Base-by-base conservation (phyloP, 495 filamentous ascomycete genomes). In the Pyronema omphalodes region DNA sequence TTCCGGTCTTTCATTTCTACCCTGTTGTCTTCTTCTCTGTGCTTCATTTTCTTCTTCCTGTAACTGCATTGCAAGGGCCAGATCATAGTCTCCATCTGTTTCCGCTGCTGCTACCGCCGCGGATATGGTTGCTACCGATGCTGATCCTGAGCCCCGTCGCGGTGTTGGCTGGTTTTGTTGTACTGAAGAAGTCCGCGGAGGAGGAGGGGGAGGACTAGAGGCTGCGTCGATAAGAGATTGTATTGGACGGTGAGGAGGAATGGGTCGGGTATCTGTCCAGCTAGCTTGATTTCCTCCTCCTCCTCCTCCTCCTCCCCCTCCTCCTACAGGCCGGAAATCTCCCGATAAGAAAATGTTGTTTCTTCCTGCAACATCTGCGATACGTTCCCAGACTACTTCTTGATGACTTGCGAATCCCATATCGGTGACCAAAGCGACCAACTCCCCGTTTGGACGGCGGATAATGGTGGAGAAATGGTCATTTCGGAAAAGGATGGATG, bases 391-490 rank as follows among this genome's bases (percentile, higher is more conserved):
- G 8, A 98, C 86, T 7, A 96, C 79, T 69, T 98, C 91, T 29
- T 86, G 83, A 62, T 94, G 86, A 12, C 73, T 74, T 7, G 84
- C 79, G 60, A 89, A 98, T 12, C 91, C 91, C 11, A 83, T 82
- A 67, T 98, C 91, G 7, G 91, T 98, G 19, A 98, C 86, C 14
- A 96, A 67, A 0, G 82, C 84, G 54, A 83, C 74, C 0, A 98
- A 73, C 56, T 80, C 74, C 3, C 74, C 67, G 57, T 91, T 71
- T 9, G 41, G 51, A 5, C 52, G 61, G 7, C 52, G 48, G 65
- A 94, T 93, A 0, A 98, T 64, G 0, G 91, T 96, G 33, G 82
- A 82, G 63, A 98, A 98, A 68, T 98, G 91, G 60, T 96, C 89
- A 57, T 98, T 98, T 35, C 91, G 78, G 70, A 98, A 98, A 1